Evolutionary conservation across 2,329 filamentous ascomycete genomes (phyloP).

Genomic region (Aspergillus felis): DNA sequence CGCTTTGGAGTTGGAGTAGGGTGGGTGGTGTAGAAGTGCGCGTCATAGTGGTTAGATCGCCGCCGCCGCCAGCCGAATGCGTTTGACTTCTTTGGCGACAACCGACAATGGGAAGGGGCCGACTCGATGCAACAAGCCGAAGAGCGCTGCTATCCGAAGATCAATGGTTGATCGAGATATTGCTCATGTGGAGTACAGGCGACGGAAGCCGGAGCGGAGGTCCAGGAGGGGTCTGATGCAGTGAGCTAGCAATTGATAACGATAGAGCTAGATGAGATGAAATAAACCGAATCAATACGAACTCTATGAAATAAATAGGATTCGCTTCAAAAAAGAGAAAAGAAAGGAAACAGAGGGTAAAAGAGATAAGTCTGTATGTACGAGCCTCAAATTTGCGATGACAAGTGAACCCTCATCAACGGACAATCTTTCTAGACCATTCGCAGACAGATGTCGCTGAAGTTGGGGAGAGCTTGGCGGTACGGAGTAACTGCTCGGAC

Average conservation of each 20-base stretch:
- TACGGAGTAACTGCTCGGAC: neutral
- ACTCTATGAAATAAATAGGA: neutral
- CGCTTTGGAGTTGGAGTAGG: conserved; percentile 55
- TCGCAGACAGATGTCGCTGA: neutral
- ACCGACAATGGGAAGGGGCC: neutral
- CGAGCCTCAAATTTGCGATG: neutral
- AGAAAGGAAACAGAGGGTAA: neutral
- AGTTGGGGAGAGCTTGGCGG: neutral
- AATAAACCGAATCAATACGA: neutral
- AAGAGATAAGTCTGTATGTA: neutral
- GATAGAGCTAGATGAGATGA: neutral
- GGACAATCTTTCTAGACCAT: neutral
- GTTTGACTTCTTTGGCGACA: neutral
- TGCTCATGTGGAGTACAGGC: neutral
- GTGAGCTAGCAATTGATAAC: neutral
- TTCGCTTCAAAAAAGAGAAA: neutral
- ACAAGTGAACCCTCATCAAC: neutral
- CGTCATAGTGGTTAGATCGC: conserved; percentile 49
- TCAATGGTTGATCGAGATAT: neutral
- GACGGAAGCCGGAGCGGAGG: neutral
- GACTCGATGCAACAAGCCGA: neutral
- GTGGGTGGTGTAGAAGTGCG: conserved; percentile 52
- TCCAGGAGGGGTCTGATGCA: neutral
- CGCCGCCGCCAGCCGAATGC: conserved; percentile 20
- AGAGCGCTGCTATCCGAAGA: neutral